Conservation (phyloP, 129 eudicot species). For the Smallanthus sonchifolius region DNA sequence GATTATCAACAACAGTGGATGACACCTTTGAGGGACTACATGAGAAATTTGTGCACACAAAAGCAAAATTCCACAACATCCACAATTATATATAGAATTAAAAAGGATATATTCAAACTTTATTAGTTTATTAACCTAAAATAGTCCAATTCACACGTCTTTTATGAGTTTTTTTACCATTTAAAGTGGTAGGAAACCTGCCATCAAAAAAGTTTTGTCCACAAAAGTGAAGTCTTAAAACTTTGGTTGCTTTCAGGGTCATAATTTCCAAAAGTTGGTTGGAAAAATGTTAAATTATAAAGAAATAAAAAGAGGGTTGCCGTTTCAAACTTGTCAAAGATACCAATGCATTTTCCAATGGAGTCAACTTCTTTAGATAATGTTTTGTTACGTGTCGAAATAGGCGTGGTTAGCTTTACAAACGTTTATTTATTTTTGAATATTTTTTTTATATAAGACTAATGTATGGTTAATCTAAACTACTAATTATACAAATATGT, state of each 20-base stretch:
- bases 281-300: background rate
- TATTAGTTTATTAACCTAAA: background rate
- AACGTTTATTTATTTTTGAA: too few relatives aligned
- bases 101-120: background rate
- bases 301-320: background rate
- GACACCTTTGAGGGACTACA: slow-evolving; percentile 16
- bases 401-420: background rate
- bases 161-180: background rate
- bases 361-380: background rate
- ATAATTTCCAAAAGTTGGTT: background rate
- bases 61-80: slow-evolving; percentile 3
- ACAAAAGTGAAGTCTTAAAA: background rate
- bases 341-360: background rate
- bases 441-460: too few relatives aligned
- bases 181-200: slow-evolving; percentile 1
- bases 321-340: background rate
- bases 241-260: background rate
- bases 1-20: slow-evolving; percentile 8
- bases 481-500: too few relatives aligned
- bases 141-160: slow-evolving; percentile 3
- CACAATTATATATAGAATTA: background rate
- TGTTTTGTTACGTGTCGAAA: background rate
- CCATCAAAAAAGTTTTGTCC: slow-evolving; percentile 4
- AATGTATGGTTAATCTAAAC: too few relatives aligned
- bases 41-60: slow-evolving; percentile 15